Conservation (phyloP, 2,329 filamentous ascomycete species). For the Fusarium continuum region DNA sequence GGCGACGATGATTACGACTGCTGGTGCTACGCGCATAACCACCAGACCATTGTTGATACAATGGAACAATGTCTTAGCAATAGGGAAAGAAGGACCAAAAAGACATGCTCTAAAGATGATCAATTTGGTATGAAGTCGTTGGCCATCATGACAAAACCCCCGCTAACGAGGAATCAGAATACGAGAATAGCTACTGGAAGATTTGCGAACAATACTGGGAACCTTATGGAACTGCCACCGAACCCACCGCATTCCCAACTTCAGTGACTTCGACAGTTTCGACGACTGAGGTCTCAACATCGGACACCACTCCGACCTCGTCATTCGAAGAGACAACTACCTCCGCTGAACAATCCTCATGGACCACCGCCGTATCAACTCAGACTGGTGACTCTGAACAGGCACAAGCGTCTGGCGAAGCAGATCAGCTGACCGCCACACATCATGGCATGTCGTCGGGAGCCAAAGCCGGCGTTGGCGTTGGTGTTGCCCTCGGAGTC, state of each 20-base stretch:
- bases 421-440: not conserved
- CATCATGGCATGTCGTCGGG: slow-evolving; percentile 12
- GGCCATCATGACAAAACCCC: not conserved
- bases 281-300: not conserved
- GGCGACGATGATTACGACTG: slow-evolving; percentile 37
- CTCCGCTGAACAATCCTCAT: not conserved
- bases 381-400: slow-evolving; percentile 5
- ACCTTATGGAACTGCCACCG: slow-evolving; percentile 34
- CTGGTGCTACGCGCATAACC: slow-evolving; percentile 40
- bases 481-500: slow-evolving; percentile 28
- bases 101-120: slow-evolving; percentile 34
- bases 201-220: slow-evolving; percentile 44
- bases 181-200: slow-evolving; percentile 43
- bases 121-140: slow-evolving; percentile 30
- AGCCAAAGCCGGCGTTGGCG: slow-evolving; percentile 33
- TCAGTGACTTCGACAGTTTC: not conserved
- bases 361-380: not conserved
- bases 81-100: slow-evolving; percentile 18
- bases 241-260: slow-evolving; percentile 30
- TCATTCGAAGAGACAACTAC: not conserved
- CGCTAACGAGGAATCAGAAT: slow-evolving; percentile 23
- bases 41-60: slow-evolving; percentile 40
- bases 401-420: not conserved
- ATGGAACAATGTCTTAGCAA: slow-evolving; percentile 35
- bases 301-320: not conserved